Evolutionary conservation across 768 basidiomycete genomes (phyloP).

Genomic region (Favolaschia claudopus): DNA sequence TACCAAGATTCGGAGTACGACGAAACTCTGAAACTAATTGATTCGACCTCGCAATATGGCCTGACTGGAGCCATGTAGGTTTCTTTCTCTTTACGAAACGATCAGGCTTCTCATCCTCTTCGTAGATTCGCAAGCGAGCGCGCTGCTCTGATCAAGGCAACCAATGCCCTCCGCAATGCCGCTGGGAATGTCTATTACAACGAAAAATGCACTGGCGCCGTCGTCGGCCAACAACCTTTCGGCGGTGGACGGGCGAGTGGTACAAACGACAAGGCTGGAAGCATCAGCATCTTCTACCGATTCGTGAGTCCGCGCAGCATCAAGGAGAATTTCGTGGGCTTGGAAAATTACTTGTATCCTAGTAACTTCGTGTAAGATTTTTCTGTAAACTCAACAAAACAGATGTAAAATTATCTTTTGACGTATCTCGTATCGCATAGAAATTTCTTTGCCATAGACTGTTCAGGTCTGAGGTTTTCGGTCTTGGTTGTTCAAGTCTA

Average conservation of each 20-base stretch:
- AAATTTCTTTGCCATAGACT: too few species aligned
- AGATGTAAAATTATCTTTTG: too few species aligned
- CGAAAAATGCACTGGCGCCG: slow-evolving; percentile 98
- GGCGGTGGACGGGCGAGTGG: slow-evolving; percentile 93
- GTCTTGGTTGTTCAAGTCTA: too few species aligned
- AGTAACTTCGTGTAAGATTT: slow-evolving; percentile 73
- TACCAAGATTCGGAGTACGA: slow-evolving; percentile 90
- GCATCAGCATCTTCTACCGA: slow-evolving; percentile 72
- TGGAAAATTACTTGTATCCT: slow-evolving; percentile 85
- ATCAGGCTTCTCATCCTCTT: slow-evolving; percentile 15
- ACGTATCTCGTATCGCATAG: too few species aligned
- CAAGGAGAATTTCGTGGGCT: slow-evolving; percentile 94
- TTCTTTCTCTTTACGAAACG: neutral
- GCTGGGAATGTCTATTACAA: slow-evolving; percentile 99
- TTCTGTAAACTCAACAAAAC: neutral
- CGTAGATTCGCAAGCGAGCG: slow-evolving; percentile 81
- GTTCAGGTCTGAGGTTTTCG: too few species aligned
- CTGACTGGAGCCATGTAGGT: slow-evolving; percentile 94
- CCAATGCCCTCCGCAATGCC: slow-evolving; percentile 85
- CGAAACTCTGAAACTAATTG: slow-evolving; percentile 85
- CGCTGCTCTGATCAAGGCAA: slow-evolving; percentile 77
- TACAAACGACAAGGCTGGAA: slow-evolving; percentile 98
- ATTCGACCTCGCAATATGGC: slow-evolving; percentile 86
- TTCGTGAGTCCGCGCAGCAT: slow-evolving; percentile 91
- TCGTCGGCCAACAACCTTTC: slow-evolving; percentile 97